Evolutionary conservation across 1,139 yeast species (phyloP).

Genomic region (Pichia sp.): DNA sequence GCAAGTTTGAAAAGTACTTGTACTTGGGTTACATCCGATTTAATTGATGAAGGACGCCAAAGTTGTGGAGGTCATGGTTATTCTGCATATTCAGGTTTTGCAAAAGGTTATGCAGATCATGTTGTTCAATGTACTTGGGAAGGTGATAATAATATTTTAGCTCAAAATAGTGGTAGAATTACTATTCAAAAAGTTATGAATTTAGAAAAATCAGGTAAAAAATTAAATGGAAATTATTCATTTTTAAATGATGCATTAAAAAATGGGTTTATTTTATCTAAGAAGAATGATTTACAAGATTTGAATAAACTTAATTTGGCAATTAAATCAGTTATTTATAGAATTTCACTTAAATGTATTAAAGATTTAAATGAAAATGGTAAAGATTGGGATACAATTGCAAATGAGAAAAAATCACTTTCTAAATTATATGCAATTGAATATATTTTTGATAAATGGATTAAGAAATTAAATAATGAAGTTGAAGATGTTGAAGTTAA

Average conservation of each 20-base stretch:
- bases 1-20: constrained; percentile 87
- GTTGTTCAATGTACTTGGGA: constrained; percentile 98
- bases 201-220: constrained; percentile 30
- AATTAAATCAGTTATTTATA: constrained; percentile 42
- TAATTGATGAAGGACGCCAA: constrained; percentile 86
- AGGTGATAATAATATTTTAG: constrained; percentile 87
- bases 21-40: constrained; percentile 77
- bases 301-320: constrained; percentile 28
- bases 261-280: constrained; percentile 30
- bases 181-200: constrained; percentile 50
- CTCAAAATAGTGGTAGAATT: constrained; percentile 77
- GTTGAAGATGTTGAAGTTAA: constrained; percentile 25
- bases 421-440: constrained; percentile 61
- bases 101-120: constrained; percentile 86
- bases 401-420: constrained; percentile 51
- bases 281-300: constrained; percentile 32
- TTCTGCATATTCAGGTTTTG: constrained; percentile 84
- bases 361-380: constrained; percentile 37
- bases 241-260: constrained; percentile 20
- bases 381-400: constrained; percentile 50
- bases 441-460: constrained; percentile 44
- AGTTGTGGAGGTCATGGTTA: constrained; percentile 98
- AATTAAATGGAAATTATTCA: constrained; percentile 24
- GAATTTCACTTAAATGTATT: constrained; percentile 44
- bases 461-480: constrained; percentile 27